phyloP scores from a whole-genome alignment of 306 rosid genomes.

The Malus fusca region DNA sequence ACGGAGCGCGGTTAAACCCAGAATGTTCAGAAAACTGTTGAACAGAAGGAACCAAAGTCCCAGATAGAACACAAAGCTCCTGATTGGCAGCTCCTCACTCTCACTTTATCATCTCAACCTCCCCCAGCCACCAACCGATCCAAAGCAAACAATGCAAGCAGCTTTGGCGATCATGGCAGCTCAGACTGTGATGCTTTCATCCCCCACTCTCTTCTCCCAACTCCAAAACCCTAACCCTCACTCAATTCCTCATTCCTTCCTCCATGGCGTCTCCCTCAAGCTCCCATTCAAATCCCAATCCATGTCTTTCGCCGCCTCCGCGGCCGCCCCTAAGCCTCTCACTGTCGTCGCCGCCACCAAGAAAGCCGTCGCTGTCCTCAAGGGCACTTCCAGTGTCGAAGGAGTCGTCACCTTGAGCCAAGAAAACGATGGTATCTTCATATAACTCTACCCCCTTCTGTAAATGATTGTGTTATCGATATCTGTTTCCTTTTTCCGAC shows the following conservation, averaged over 20 bases:
- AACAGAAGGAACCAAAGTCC: not conserved
- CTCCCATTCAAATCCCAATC: conserved; percentile 29
- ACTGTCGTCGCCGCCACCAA: conserved; percentile 47
- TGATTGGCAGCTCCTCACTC: conserved; percentile 2
- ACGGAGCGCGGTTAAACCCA: not conserved
- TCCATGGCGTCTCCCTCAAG: conserved; percentile 49
- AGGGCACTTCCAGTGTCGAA: conserved; percentile 53
- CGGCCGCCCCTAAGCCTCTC: conserved; percentile 39
- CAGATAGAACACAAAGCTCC: not conserved
- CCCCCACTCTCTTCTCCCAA: conserved; percentile 19
- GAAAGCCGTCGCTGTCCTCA: conserved; percentile 73
- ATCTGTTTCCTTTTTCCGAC: too few species aligned
- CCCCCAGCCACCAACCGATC: not conserved
- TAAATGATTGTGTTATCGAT: not conserved
- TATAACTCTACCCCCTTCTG: not conserved
- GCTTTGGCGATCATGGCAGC: conserved; percentile 57
- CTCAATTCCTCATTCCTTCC: conserved; percentile 36
- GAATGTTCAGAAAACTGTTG: not conserved
- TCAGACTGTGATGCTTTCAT: conserved; percentile 30
- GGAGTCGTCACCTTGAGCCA: conserved; percentile 62
- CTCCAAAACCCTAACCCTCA: conserved; percentile 11
- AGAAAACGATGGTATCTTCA: conserved; percentile 38
- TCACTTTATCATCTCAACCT: conserved; percentile 8
- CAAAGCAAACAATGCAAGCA: conserved; percentile 33
- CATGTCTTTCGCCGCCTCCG: conserved; percentile 21